Base-by-base conservation (phyloP, 805 yeast species). In the Sugiyamaella floridensis region DNA sequence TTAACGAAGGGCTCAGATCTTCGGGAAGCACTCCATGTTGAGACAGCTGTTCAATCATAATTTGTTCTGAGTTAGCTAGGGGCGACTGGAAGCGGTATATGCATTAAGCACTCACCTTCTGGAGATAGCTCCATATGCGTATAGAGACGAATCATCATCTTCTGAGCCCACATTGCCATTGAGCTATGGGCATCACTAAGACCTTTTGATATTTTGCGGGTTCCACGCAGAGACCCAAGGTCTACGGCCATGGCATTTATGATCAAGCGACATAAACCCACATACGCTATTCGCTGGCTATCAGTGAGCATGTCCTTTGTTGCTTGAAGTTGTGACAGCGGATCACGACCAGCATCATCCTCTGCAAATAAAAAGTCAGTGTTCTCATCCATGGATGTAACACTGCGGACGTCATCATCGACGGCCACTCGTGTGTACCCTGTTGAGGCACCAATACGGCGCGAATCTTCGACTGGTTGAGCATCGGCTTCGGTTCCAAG, bases 381-480 rank as follows among this genome's bases (percentile, higher is more conserved):
- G 54, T 76, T 73, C 49, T 73, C 76, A 60, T 81, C 82, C 51
- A 73, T 57, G 4, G 80, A 71, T 40, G 66, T 71, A 32, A 76
- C 71, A 56, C 85, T 86, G 58, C 83, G 81, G 18, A 83, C 83
- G 7, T 93, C 97, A 58, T 84, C 89, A 60, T 87, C 93, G 1
- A 83, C 86, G 28, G 89, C 88, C 8, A 93, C 85, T 62, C 95
- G 84, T 0, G 98, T 93, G 66, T 93, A 93, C 0, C 95, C 92
- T 22, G 75, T 79, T 42, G 78, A 78, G 1, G 81, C 80, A 14
- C 71, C 74, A 28, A 76, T 72, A 18, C 71, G 67, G 4, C 66
- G 55, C 20, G 61, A 50, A 16, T 58, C 49, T 18, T 57, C 58
- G 2, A 9, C 16, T 14, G 44, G 26, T 9, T 49, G 60, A 16